Evolutionary conservation across 495 filamentous ascomycete species (phyloP), one percentile per base, ranked within the genome.

Genomic region (Penicillium pulvis): DNA sequence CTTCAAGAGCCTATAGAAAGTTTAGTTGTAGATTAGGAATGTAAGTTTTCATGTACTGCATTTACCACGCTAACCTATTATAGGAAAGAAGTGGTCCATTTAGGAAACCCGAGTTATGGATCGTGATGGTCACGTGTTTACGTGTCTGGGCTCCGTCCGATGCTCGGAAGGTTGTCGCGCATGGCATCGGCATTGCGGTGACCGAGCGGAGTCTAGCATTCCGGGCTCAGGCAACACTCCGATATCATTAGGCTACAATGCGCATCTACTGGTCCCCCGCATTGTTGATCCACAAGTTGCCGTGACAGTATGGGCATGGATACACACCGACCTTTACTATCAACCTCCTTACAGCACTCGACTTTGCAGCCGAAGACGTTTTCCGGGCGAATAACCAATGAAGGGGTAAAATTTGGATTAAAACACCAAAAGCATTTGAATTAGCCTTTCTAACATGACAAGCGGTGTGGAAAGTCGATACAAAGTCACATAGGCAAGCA

Each of bases 101-200:
- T 47, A 30, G 45, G 23, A 26, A 49, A 49, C 8, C 46, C 46
- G 36, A 43, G 16, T 43, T 28, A 43, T 53, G 46, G 33, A 51
- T 54, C 62, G 63, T 51, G 47, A 24, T n/a, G 19, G 59, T 69
- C 66, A 69, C 61, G 66, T 69, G 66, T 26, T 20, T 26, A 69
- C 64, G 64, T 59, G 66, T 50, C 51, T 23, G 35, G 3, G 24
- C 24, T 12, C 49, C 26, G 23, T 53, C 24, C 35, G 46, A 49
- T 49, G 26, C 46, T 49, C 46, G 46, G 46, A 42, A 45, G 48
- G 3, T 23, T 41, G 8, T 33, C 49, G 24, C 50, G 54, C 51
- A 55, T 59, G 61, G 43, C 41, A 55, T 56, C 61, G 61, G 61
- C 41, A 17, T n/a, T n/a, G 14, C 24, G 28, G 26, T 20, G n/a